Conservation (phyloP, 1,284 basidiomycete species). For the Sanghuangporus baumii region DNA sequence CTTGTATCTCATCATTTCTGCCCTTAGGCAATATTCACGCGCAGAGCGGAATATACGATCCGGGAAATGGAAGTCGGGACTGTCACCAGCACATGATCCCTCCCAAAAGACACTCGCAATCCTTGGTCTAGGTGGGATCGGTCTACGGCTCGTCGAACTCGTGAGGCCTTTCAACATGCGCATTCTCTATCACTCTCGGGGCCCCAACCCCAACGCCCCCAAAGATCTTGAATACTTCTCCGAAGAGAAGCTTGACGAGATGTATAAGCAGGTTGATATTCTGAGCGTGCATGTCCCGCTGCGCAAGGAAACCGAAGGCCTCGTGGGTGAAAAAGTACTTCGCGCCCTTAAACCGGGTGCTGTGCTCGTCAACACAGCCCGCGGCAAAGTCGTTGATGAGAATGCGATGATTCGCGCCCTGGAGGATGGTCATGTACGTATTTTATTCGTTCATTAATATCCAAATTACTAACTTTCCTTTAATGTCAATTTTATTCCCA, state of each 20-base stretch:
- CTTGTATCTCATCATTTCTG: slow-evolving; percentile 78
- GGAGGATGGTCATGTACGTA: slow-evolving; percentile 75
- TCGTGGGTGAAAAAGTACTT: slow-evolving; percentile 78
- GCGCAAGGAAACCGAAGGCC: slow-evolving; percentile 66
- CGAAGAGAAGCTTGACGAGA: slow-evolving; percentile 55
- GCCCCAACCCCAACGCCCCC: slow-evolving; percentile 52
- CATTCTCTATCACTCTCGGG: slow-evolving; percentile 77
- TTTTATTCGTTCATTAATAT: not conserved
- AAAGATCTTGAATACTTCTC: slow-evolving; percentile 74
- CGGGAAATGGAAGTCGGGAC: slow-evolving; percentile 50
- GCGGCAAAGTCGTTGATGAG: slow-evolving; percentile 88
- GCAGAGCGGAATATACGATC: slow-evolving; percentile 64
- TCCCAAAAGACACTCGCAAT: slow-evolving; percentile 79
- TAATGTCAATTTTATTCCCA: not conserved
- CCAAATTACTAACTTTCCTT: not conserved
- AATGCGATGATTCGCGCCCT: slow-evolving; percentile 80
- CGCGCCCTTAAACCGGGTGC: slow-evolving; percentile 74
- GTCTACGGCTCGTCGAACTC: slow-evolving; percentile 62
- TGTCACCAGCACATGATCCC: slow-evolving; percentile 67
- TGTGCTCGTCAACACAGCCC: slow-evolving; percentile 84
- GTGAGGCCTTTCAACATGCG: slow-evolving; percentile 81
- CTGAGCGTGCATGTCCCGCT: slow-evolving; percentile 73
- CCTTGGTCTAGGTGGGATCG: slow-evolving; percentile 89
- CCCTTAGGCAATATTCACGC: slow-evolving; percentile 73
- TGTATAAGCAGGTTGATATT: slow-evolving; percentile 75